Evolutionary conservation across 257 asterid species (phyloP).

Genomic region (Craterostigma plantagineum): DNA sequence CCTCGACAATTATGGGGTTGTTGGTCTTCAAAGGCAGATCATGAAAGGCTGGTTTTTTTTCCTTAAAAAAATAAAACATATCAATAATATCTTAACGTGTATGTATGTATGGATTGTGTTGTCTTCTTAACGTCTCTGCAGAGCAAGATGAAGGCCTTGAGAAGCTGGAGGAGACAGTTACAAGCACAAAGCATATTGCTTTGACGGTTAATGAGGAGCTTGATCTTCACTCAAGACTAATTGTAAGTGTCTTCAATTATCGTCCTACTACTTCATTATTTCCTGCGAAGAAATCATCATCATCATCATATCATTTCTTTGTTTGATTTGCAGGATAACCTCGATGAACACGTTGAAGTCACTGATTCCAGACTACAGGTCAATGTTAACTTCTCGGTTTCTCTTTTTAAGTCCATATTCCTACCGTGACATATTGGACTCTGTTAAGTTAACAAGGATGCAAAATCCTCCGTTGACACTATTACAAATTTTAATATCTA

Average conservation of each 20-base stretch:
- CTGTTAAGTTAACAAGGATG: not conserved
- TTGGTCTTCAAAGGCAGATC: slow-evolving; percentile 79
- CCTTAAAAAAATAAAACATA: slow-evolving; percentile 3
- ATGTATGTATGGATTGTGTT: slow-evolving; percentile 1
- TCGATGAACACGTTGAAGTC: slow-evolving; percentile 72
- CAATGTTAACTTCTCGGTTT: slow-evolving; percentile 8
- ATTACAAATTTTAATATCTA: no score
- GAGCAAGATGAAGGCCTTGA: slow-evolving; percentile 96
- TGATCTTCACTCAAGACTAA: slow-evolving; percentile 69
- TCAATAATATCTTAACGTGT: slow-evolving; percentile 1
- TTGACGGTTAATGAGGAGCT: slow-evolving; percentile 93
- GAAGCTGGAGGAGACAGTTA: slow-evolving; percentile 68
- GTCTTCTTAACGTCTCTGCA: slow-evolving; percentile 11
- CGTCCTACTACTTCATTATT: slow-evolving; percentile 6
- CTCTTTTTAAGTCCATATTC: no score
- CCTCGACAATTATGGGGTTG: slow-evolving; percentile 76
- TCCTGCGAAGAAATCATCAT: not conserved
- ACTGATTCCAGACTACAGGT: slow-evolving; percentile 72
- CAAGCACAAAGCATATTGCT: slow-evolving; percentile 91
- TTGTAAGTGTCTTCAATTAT: slow-evolving; percentile 35
- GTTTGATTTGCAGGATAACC: slow-evolving; percentile 36
- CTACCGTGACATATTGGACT: no score
- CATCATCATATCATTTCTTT: no score
- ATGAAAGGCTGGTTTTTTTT: slow-evolving; percentile 55
- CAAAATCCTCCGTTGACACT: no score